These are phyloP conservation scores for Hypoxylon lienhwacheense DNA, from an alignment of 495 filamentous ascomycete genomes.

Conservation along the genomic window DNA sequence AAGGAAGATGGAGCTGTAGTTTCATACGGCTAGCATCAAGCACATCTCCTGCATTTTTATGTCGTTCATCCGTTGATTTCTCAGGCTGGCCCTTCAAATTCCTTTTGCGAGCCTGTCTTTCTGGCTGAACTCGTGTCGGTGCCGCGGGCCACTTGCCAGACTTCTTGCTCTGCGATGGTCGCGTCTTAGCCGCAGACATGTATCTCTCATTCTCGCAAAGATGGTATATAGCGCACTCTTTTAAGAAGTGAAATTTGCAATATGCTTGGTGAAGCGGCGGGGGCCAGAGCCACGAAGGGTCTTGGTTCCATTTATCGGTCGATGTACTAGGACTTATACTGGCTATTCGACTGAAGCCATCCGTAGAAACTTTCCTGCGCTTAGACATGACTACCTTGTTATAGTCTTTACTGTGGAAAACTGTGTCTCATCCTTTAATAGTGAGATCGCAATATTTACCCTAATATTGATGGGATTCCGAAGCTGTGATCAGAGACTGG, in stretches of 20 bases:
- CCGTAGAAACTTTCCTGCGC: conserved; percentile 3
- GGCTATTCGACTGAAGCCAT: not conserved
- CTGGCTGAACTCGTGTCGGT: conserved; percentile 25
- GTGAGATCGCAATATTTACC: too few species aligned
- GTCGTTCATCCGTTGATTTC: not conserved
- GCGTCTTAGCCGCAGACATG: not conserved
- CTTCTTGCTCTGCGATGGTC: conserved; percentile 3
- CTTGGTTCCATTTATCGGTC: not conserved
- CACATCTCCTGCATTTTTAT: conserved; percentile 1
- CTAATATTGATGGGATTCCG: too few species aligned
- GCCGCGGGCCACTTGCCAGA: conserved; percentile 16
- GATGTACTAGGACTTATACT: not conserved
- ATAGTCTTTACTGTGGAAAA: too few species aligned
- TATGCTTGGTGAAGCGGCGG: conserved; percentile 17
- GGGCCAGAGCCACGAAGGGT: conserved; percentile 23
- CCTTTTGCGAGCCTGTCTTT: conserved; percentile 21
- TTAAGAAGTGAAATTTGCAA: conserved; percentile 25
- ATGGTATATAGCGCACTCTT: conserved; percentile 27
- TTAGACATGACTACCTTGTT: too few species aligned
- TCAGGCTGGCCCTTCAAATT: conserved; percentile 1
- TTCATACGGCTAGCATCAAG: conserved; percentile 3
- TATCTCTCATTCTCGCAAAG: conserved; percentile 7
- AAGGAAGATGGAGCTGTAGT: conserved; percentile 21
- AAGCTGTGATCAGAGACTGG: too few species aligned
- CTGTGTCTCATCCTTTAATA: too few species aligned